A percentile compares a stretch with the other conserved stretches of the same genome.
Evolutionary conservation across 345 rosid genomes (phyloP).

Genomic region (Hibiscus tridactylites): DNA sequence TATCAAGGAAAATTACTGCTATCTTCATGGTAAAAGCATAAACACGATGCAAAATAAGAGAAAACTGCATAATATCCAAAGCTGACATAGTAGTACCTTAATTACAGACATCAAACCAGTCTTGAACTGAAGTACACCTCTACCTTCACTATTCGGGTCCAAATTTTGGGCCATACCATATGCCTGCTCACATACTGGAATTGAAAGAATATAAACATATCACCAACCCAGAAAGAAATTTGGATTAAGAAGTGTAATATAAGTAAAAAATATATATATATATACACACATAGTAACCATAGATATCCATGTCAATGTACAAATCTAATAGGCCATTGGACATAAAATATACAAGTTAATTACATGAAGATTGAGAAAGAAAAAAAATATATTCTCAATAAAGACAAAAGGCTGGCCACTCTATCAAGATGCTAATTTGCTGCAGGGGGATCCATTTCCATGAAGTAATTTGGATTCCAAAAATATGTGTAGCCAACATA

Average conservation of each 20-base stretch:
- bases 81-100: slow-evolving; percentile 40
- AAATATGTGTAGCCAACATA: background rate
- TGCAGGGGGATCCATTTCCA: background rate
- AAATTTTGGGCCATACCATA: slow-evolving; percentile 86
- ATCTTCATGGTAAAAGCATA: background rate
- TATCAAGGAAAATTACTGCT: background rate
- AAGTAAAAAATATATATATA: background rate
- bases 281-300: background rate
- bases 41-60: background rate
- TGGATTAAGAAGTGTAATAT: background rate
- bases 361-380: background rate
- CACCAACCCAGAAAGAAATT: background rate
- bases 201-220: background rate
- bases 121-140: slow-evolving; percentile 99
- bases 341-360: background rate
- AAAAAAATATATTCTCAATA: background rate
- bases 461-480: background rate
- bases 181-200: slow-evolving; percentile 95
- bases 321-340: background rate
- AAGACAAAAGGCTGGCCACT: background rate
- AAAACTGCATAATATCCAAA: background rate
- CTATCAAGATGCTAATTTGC: background rate
- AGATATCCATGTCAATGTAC: background rate
- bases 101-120: slow-evolving; percentile 94
- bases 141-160: slow-evolving; percentile 91